Evolutionary conservation across 331 rosid genomes (phyloP).

Genomic region (Malus hybrid): DNA sequence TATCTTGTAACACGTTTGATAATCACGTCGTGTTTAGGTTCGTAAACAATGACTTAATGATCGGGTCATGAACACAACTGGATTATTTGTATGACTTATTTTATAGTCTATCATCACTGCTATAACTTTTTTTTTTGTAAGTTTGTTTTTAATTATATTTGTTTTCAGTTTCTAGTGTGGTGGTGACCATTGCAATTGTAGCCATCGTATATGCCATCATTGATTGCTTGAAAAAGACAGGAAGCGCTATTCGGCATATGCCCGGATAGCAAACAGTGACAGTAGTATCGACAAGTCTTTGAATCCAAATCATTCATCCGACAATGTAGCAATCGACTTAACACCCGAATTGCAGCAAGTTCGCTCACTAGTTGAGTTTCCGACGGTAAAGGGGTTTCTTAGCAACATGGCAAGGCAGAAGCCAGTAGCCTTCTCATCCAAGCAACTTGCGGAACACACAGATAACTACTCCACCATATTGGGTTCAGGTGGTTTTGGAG

Average conservation of each 20-base stretch:
- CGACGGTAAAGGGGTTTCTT: slow-evolving; percentile 43
- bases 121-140: no score
- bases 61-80: no score
- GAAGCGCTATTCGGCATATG: slow-evolving; percentile 25
- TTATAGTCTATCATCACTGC: no score
- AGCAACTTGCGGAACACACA: slow-evolving; percentile 22
- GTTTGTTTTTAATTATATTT: no score
- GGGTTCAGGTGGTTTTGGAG: slow-evolving; percentile 50
- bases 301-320: not conserved
- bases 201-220: slow-evolving; percentile 33
- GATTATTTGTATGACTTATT: no score
- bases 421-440: slow-evolving; percentile 33
- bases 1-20: no score
- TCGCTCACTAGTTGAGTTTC: slow-evolving; percentile 17
- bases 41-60: no score
- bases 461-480: slow-evolving; percentile 24
- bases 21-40: no score
- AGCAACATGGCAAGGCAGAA: slow-evolving; percentile 41
- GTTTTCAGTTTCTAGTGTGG: slow-evolving; percentile 23
- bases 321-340: slow-evolving; percentile 3
- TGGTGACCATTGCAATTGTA: slow-evolving; percentile 9
- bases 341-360: not conserved
- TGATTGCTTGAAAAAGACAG: slow-evolving; percentile 41
- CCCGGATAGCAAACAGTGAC: slow-evolving; percentile 6
- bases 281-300: not conserved